Evolutionary conservation across 371 early-diverging fungal species (phyloP), one percentile per base, ranked within the genome.

Genomic region (Umbelopsis sp.): DNA sequence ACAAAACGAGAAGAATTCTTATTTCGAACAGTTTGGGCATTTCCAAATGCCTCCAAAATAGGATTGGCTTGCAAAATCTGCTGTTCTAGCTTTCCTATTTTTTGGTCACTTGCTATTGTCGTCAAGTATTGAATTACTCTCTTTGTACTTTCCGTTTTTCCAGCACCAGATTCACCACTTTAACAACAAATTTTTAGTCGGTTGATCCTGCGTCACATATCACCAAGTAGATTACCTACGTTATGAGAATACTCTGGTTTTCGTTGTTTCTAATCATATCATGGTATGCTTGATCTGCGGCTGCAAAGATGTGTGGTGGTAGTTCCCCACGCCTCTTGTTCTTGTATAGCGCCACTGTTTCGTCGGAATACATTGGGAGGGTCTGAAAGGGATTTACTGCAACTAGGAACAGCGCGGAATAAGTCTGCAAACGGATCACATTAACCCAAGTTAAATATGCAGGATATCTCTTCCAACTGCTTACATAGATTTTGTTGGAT

Each of bases 111-210:
- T 2, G 98, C 97, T 44, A 97, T 91, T 2, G 94, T 86, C 0
- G 99, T 92, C 63, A 99, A 82, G 80, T 99, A 99, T 76, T 98
- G 97, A 65, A 99, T 99, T 18, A 99, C 98, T 70, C 96, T 97
- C 74, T 99, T 99, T 16, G 99, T 98, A 80, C 98, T 99, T 79
- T 99, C 99, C 9, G 99, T 99, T 82, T 99, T 99, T 63, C 99
- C 99, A 35, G 99, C 99, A 46, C 99, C 99, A 35, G 99, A 98
- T 83, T 99, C 99, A 69, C 99, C 99, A 44, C 94, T 95, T 68
- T 45, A 48, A 65, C 29, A 29, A 29, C 3, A 29, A 3, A 29
- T 0, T 22, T 3, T 29, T 29, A 29, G 29, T 4, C 29, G 29
- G 22, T 29, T 29, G 29, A 6, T 29, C 38, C 4, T 29, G n/a